phyloP scores from a whole-genome alignment of 441 rosid species.

The Aquilaria agallochum region DNA sequence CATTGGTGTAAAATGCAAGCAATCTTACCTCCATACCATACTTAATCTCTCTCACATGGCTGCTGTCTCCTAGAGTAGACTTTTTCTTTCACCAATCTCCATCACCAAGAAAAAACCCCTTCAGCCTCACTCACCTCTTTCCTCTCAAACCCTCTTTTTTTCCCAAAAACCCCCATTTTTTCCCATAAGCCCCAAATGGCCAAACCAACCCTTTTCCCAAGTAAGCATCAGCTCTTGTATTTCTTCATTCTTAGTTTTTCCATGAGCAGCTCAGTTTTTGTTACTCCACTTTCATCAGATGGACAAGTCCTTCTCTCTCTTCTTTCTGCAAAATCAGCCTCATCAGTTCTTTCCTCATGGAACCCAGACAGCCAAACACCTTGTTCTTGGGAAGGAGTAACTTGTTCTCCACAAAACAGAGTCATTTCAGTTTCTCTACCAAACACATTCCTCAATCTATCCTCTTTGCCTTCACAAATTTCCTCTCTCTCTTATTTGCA shows the following conservation, averaged over 20 bases:
- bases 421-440: conserved; percentile 83
- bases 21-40: conserved; percentile 21
- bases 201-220: conserved; percentile 22
- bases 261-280: conserved; percentile 25
- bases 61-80: conserved; percentile 61
- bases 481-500: conserved; percentile 83
- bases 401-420: conserved; percentile 76
- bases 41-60: conserved; percentile 50
- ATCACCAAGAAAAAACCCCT: conserved; percentile 12
- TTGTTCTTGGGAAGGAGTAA: conserved; percentile 89
- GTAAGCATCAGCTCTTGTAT: conserved; percentile 22
- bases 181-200: conserved; percentile 33
- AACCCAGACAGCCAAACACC: conserved; percentile 72
- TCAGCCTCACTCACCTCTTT: conserved; percentile 1
- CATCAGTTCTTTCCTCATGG: conserved; percentile 73
- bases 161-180: conserved; percentile 6
- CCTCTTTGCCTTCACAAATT: conserved; percentile 61
- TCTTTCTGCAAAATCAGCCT: conserved; percentile 41
- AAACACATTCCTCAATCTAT: conserved; percentile 75
- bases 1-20: conserved; percentile 58
- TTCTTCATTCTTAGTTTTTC: conserved; percentile 27
- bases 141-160: conserved; percentile 2
- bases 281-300: conserved; percentile 58
- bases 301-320: conserved; percentile 79
- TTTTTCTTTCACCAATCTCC: conserved; percentile 22